Evolutionary conservation across 2,329 filamentous ascomycete species (phyloP).

Genomic region (Pestalotiopsis sp.): DNA sequence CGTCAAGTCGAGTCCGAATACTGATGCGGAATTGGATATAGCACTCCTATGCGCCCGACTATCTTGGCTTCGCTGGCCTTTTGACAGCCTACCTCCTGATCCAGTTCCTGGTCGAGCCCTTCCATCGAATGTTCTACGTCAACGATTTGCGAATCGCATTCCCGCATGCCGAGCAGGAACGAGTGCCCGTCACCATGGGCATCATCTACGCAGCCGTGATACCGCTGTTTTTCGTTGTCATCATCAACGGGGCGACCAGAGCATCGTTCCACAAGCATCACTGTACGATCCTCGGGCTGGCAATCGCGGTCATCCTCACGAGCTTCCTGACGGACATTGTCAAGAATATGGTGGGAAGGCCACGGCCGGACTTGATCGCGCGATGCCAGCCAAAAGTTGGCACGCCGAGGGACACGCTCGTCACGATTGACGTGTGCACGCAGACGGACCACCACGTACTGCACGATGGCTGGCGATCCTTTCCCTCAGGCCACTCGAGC

Average conservation of each 20-base stretch:
- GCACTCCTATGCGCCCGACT: constrained; percentile 87
- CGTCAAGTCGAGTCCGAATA: neutral
- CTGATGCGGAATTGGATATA: constrained; percentile 33
- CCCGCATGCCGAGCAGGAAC: constrained; percentile 81
- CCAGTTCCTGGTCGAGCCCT: constrained; percentile 74
- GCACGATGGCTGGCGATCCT: constrained; percentile 83
- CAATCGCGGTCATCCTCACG: constrained; percentile 76
- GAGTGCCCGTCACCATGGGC: constrained; percentile 79
- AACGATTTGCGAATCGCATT: constrained; percentile 84
- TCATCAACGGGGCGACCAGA: constrained; percentile 65
- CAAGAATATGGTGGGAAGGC: constrained; percentile 85
- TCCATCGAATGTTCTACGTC: constrained; percentile 92
- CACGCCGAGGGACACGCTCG: constrained; percentile 54
- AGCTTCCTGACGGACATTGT: constrained; percentile 86
- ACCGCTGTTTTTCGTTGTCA: constrained; percentile 68
- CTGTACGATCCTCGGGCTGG: constrained; percentile 79
- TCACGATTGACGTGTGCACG: constrained; percentile 73
- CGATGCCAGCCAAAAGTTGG: constrained; percentile 72
- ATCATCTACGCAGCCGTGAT: constrained; percentile 77
- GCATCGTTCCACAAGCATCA: constrained; percentile 79
- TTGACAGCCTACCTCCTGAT: constrained; percentile 69
- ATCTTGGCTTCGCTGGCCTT: constrained; percentile 76
- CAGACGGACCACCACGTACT: constrained; percentile 68
- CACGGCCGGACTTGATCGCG: constrained; percentile 65
- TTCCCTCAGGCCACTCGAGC: constrained; percentile 79